Conservation (phyloP, 441 rosid genomes). For the Syzygium syzygioides region DNA sequence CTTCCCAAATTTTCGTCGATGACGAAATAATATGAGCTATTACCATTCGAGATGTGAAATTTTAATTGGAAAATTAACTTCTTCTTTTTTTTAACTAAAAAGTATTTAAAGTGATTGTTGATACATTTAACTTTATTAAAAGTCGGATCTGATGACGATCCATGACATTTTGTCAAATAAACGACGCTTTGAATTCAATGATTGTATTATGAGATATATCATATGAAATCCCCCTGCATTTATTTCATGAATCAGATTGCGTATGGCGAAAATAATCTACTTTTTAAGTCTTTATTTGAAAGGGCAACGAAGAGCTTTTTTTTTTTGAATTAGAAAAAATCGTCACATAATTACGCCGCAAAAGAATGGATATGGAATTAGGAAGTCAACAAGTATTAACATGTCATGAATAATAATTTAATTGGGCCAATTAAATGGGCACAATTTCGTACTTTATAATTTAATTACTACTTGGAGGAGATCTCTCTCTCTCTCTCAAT, state of each 20-base stretch:
- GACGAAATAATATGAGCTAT: background rate
- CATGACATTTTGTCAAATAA: background rate
- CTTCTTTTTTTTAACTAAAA: background rate
- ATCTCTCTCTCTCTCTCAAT: background rate
- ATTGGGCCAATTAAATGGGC: background rate
- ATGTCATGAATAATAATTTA: background rate
- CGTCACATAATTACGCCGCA: background rate
- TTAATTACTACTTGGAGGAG: background rate
- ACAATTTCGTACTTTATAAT: background rate
- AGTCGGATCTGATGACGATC: accelerated
- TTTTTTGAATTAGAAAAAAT: background rate
- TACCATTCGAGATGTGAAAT: background rate
- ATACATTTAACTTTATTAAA: background rate
- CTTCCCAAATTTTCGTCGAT: background rate
- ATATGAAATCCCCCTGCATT: background rate
- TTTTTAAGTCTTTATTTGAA: background rate
- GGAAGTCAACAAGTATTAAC: background rate
- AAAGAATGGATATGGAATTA: background rate
- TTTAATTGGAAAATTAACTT: background rate
- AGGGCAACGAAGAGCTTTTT: background rate
- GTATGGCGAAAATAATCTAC: background rate
- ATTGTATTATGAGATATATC: background rate
- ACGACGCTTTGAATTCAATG: accelerated
- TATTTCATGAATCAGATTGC: background rate
- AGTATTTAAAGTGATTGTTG: accelerated